Evolutionary conservation across 164 flowering plant genomes (phyloP).

Genomic region (Liquidambar formosana): DNA sequence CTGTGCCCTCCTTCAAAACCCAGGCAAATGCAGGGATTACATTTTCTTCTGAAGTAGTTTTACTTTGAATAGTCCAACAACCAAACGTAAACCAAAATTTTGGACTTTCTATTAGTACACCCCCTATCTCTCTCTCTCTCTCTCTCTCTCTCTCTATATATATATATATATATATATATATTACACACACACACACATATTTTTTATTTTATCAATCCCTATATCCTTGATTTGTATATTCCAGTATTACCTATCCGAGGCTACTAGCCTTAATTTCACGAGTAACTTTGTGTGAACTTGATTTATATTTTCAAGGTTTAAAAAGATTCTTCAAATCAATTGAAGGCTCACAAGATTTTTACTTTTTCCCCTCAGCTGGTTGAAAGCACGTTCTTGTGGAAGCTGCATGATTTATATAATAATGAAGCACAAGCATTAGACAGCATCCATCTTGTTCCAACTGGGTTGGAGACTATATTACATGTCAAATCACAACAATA

Average conservation of each 20-base stretch:
- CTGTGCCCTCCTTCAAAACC: no score
- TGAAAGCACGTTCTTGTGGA: constrained; percentile 69
- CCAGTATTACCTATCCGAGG: neutral
- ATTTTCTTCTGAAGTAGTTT: no score
- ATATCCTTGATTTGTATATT: neutral
- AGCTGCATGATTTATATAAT: constrained; percentile 67
- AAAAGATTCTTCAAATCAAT: neutral
- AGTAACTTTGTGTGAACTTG: no score
- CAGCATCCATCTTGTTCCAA: constrained; percentile 62
- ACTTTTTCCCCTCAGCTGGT: constrained; percentile 54
- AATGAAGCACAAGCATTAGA: constrained; percentile 60
- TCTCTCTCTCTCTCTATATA: no score
- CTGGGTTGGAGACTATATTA: constrained; percentile 48
- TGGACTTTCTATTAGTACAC: no score
- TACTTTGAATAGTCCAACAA: no score
- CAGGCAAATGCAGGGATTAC: no score
- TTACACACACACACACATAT: no score
- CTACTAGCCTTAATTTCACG: neutral
- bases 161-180: no score
- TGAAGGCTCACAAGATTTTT: neutral
- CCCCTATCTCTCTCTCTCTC: no score
- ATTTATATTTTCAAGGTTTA: neutral
- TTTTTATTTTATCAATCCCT: neutral
- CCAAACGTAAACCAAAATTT: no score
- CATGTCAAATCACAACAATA: constrained; percentile 62